phyloP scores from a whole-genome alignment of 768 basidiomycete species.

The Leccinum arenicola region DNA sequence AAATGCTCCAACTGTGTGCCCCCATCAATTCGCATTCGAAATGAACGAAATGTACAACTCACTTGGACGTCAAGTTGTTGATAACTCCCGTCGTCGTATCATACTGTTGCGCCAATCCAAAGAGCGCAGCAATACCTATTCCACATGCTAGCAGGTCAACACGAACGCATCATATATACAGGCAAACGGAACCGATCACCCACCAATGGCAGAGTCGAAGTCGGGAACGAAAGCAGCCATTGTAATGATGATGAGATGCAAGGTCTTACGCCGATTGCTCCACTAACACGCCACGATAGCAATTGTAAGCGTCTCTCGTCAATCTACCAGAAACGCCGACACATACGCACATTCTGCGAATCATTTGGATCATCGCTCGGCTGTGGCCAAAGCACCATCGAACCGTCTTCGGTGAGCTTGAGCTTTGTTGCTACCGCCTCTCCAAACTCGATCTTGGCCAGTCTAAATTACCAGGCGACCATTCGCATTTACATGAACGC shows the following conservation, averaged over 20 bases:
- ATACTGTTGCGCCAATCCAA: slow-evolving; percentile 43
- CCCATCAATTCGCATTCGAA: slow-evolving; percentile 4
- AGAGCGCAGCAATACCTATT: slow-evolving; percentile 49
- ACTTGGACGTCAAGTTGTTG: slow-evolving; percentile 50
- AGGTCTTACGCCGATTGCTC: slow-evolving; percentile 40
- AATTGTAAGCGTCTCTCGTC: background rate
- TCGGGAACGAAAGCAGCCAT: slow-evolving; percentile 54
- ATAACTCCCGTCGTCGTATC: slow-evolving; percentile 46
- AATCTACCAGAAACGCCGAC: background rate
- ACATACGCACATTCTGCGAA: slow-evolving; percentile 47
- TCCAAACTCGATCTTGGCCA: slow-evolving; percentile 51
- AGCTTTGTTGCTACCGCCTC: slow-evolving; percentile 42
- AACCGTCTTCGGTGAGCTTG: slow-evolving; percentile 45
- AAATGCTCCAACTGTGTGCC: slow-evolving; percentile 43
- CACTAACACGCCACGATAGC: slow-evolving; percentile 34
- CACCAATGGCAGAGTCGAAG: slow-evolving; percentile 52
- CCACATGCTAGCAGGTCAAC: background rate
- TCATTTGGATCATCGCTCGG: slow-evolving; percentile 48
- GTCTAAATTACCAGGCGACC: slow-evolving; percentile 25
- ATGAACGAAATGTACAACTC: background rate
- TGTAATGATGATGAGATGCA: slow-evolving; percentile 48
- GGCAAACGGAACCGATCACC: slow-evolving; percentile 1
- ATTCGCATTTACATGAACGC: background rate
- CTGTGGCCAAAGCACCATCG: slow-evolving; percentile 55
- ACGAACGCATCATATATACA: background rate